Evolutionary conservation across 2,329 filamentous ascomycete genomes (phyloP).

Genomic region (Raffaelea arxii): DNA sequence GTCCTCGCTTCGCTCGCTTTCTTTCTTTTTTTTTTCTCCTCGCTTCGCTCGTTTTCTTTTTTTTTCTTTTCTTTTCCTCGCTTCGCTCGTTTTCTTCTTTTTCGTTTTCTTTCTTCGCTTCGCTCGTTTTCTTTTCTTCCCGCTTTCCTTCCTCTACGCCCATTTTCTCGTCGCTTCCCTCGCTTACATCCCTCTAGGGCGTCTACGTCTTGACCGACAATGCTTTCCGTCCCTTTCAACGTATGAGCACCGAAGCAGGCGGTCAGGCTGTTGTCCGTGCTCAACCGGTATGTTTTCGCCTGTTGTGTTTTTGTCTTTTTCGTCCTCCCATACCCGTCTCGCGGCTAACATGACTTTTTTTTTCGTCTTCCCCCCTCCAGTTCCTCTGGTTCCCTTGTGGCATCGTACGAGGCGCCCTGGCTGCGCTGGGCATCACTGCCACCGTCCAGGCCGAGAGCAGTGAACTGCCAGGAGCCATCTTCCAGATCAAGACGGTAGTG

Average conservation of each 20-base stretch:
- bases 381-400: slow-evolving; percentile 95
- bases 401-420: slow-evolving; percentile 80
- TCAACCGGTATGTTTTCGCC: slow-evolving; percentile 55
- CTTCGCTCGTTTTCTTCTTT: background rate
- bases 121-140: too few relatives aligned
- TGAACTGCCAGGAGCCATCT: slow-evolving; percentile 80
- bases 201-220: slow-evolving; percentile 96
- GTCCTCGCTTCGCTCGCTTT: too few relatives aligned
- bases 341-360: too few relatives aligned
- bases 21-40: too few relatives aligned
- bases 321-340: too few relatives aligned
- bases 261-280: slow-evolving; percentile 65
- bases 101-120: too few relatives aligned
- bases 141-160: background rate
- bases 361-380: slow-evolving; percentile 30
- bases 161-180: background rate
- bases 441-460: slow-evolving; percentile 85
- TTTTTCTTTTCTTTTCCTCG: background rate
- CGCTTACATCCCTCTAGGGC: slow-evolving; percentile 41
- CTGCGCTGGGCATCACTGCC: slow-evolving; percentile 83
- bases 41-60: background rate
- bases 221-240: slow-evolving; percentile 74
- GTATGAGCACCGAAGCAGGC: slow-evolving; percentile 77
- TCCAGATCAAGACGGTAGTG: slow-evolving; percentile 84
- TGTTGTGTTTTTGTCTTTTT: slow-evolving; percentile 2